These are phyloP conservation scores for Wickerhamomyces canadensis DNA, from an alignment of 805 yeast species.

Conservation along the genomic window DNA sequence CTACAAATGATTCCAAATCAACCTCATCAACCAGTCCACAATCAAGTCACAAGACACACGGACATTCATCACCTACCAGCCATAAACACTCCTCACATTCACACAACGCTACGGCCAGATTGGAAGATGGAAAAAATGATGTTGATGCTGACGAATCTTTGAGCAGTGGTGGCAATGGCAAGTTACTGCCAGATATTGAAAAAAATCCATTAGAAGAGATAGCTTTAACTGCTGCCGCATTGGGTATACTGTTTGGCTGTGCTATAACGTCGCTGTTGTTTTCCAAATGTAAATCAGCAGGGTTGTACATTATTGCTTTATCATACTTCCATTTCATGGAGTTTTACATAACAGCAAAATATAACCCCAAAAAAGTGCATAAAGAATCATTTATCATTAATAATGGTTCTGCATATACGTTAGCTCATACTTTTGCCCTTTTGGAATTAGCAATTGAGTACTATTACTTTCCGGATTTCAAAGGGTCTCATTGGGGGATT, in stretches of 20 bases:
- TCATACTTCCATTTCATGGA: slow-evolving; percentile 76
- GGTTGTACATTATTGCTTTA: slow-evolving; percentile 24
- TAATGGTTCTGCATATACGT: slow-evolving; percentile 53
- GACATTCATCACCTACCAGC: too few relatives aligned
- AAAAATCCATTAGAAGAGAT: slow-evolving; percentile 35
- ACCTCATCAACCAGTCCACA: neutral
- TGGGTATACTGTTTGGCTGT: slow-evolving; percentile 38
- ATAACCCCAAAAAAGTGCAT: slow-evolving; percentile 59
- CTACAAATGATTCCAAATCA: neutral
- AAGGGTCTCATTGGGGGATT: slow-evolving; percentile 15
- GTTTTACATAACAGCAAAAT: slow-evolving; percentile 72
- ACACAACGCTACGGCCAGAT: neutral
- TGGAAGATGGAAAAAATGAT: neutral
- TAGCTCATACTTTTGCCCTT: slow-evolving; percentile 53
- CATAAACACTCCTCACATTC: too few relatives aligned
- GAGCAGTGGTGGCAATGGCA: neutral
- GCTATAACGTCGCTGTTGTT: neutral
- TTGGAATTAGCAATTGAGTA: slow-evolving; percentile 43
- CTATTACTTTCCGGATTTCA: slow-evolving; percentile 34
- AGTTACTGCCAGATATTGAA: slow-evolving; percentile 23
- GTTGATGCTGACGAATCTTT: neutral
- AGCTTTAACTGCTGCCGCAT: slow-evolving; percentile 32
- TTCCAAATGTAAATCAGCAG: neutral
- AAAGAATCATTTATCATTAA: slow-evolving; percentile 64
- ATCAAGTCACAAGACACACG: too few relatives aligned